Conservation (phyloP, 2,329 filamentous ascomycete genomes). For the Calonectria pseudoreteaudii region DNA sequence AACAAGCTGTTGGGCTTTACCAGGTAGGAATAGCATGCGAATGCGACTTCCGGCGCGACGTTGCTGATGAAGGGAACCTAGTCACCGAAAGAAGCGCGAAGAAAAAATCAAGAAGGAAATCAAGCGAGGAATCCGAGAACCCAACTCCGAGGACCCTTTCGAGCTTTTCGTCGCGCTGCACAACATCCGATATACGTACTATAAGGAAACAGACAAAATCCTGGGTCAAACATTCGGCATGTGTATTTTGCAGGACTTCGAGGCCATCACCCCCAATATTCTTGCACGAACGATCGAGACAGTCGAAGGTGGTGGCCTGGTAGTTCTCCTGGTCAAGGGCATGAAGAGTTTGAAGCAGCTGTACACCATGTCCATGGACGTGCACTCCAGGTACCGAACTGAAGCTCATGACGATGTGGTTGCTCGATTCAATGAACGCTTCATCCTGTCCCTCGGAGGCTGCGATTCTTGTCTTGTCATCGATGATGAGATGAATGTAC, state of each 20-base stretch:
- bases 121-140: constrained; percentile 91
- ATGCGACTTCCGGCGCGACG: constrained; percentile 16
- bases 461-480: constrained; percentile 96
- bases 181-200: constrained; percentile 98
- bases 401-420: constrained; percentile 96
- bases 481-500: constrained; percentile 96
- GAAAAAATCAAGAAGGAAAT: constrained; percentile 99
- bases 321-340: constrained; percentile 90
- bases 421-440: constrained; percentile 96
- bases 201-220: constrained; percentile 99
- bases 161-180: constrained; percentile 96
- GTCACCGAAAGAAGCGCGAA: constrained; percentile 97
- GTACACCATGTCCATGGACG: constrained; percentile 97
- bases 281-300: constrained; percentile 96
- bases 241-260: constrained; percentile 98
- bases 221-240: constrained; percentile 98
- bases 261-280: constrained; percentile 96
- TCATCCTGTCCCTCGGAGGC: constrained; percentile 93
- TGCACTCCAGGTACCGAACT: constrained; percentile 95
- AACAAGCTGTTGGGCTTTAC: constrained; percentile 96
- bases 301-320: constrained; percentile 93
- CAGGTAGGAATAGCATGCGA: constrained; percentile 57
- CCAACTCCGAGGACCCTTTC: constrained; percentile 94
- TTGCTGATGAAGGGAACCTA: constrained; percentile 45
- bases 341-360: constrained; percentile 98